Base-by-base conservation (phyloP, 768 basidiomycete species). In the Calvatia gigantea region DNA sequence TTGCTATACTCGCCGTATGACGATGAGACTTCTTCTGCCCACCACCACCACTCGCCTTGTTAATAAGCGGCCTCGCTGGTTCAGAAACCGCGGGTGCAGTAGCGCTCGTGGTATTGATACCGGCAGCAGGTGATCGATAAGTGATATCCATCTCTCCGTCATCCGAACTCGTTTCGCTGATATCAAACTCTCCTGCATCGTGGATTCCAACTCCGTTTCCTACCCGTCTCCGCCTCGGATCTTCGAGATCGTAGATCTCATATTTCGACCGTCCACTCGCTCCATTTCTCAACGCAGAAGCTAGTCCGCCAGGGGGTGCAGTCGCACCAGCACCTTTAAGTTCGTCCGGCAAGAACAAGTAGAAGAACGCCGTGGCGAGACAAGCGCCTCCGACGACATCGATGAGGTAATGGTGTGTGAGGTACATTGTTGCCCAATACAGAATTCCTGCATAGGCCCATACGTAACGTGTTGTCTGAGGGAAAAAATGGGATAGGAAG, bases 391-490 rank as follows among this genome's bases (percentile, higher is more conserved):
- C 91, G 46, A 94, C 91, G 67, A 98, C 91, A 67, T 99, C 97
- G 73, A 99, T 94, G 66, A 99, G 88, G 77, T 98, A 98, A 74
- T 98, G 96, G 70, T 97, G 94, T 3, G 91, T 92, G 64, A 96
- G 87, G 75, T 96, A 98, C 96, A 98, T 98, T 21, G 96, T 98
- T 8, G 91, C 87, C 97, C 97, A 99, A 69, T 96, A 98, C 3
- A 99, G 81, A 15, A 91, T 73, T 5, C 82, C 85, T 2, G 85
- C 86, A 71, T 98, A 99, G 1, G 72, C 75, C 91, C 94, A 98
- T 21, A 85, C 84, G 60, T 79, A 86, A 2, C 73, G 75, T 1
- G 82, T 76, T 29, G 77, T 78, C 58, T 80, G 78, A 0, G 92
- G 91, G 83, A 98, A 98, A 74, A 98, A 98, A 72, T 98, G 94